Evolutionary conservation across 495 filamentous ascomycete genomes (phyloP), one percentile per base, ranked within the genome.

Genomic region (Lasiosphaeris hirsuta): DNA sequence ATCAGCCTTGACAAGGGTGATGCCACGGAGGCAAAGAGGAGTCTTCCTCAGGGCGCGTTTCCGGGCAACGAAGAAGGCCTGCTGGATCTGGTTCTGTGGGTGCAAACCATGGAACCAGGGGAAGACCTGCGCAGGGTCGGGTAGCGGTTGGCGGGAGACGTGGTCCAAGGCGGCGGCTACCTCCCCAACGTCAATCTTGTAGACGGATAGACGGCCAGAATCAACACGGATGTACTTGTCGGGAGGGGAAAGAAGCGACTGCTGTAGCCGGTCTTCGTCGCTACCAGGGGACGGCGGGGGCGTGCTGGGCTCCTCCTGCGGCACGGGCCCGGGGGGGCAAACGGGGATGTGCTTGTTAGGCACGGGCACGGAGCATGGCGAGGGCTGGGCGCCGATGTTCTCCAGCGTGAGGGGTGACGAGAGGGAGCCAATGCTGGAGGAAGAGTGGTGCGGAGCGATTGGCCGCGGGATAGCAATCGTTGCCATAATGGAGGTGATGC

Each of bases 101-200:
- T 97, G 93, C n/a, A 97, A 73, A 17, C 94, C 94, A 75, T 98
- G 94, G 8, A 96, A 79, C 94, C 94, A 98, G n/a, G 94, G 94
- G 64, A 97, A 98, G 62, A 96, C 86, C 58, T 84, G 80, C 9
- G 83, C 78, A 1, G 95, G 86, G 57, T 96, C 88, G 8, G 94
- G 93, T 18, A 97, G 72, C 10, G 89, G 84, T 62, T 95, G 90
- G 3, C 83, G 80, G 0, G 92, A 81, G 54, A 83, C 70, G 58
- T 92, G 81, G 58, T 92, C 83, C 8, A 96, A 61, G 2, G 93
- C 89, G 10, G 85, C 81, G 14, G 82, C 81, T 35, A 97, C 78
- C 7, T 77, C 81, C 18, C 74, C 75, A 36, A 86, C 85, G 67
- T 85, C 82, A 61, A 98, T 86, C 47, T 86, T 80, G 69, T 87